These are phyloP conservation scores for Abrus precatorius DNA, from an alignment of 306 rosid genomes.

Conservation along the genomic window DNA sequence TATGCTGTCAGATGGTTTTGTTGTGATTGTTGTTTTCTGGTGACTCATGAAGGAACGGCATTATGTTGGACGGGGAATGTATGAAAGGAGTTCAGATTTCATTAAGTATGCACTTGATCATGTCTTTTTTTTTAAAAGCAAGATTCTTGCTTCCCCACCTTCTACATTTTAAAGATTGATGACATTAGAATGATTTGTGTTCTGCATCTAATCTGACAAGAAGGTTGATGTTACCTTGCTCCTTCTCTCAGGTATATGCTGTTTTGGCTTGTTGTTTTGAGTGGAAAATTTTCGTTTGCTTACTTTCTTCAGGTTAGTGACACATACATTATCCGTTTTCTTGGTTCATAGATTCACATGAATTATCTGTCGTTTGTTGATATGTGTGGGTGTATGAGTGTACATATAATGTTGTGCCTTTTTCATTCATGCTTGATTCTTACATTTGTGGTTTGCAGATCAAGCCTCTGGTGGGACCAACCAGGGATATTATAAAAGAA, in stretches of 20 bases:
- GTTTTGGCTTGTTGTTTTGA: slow-evolving; percentile 83
- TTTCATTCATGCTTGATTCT: background rate
- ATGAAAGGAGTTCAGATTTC: slow-evolving; percentile 88
- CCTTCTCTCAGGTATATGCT: slow-evolving; percentile 76
- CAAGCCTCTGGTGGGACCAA: slow-evolving; percentile 82
- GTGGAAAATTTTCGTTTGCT: slow-evolving; percentile 87
- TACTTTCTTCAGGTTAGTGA: slow-evolving; percentile 89
- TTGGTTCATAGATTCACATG: slow-evolving; percentile 2
- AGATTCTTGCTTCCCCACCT: slow-evolving; percentile 21
- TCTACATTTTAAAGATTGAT: background rate
- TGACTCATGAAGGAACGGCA: slow-evolving; percentile 76
- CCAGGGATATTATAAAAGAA: slow-evolving; percentile 59
- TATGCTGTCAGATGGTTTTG: slow-evolving; percentile 40
- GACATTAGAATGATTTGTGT: background rate
- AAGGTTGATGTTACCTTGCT: background rate
- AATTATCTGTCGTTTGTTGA: background rate
- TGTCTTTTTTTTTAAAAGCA: background rate
- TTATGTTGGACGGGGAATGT: slow-evolving; percentile 98
- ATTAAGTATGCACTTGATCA: slow-evolving; percentile 68
- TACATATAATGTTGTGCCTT: background rate
- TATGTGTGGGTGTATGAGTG: background rate
- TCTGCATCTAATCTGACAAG: background rate
- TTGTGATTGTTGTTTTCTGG: slow-evolving; percentile 22
- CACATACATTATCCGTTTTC: background rate
- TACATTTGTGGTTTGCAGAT: slow-evolving; percentile 64